Percentiles rank a stretch among this genome's conserved stretches.
These are phyloP conservation scores for Canna indica DNA, from an alignment of 176 grass and related monocot genomes.

Conservation along the genomic window DNA sequence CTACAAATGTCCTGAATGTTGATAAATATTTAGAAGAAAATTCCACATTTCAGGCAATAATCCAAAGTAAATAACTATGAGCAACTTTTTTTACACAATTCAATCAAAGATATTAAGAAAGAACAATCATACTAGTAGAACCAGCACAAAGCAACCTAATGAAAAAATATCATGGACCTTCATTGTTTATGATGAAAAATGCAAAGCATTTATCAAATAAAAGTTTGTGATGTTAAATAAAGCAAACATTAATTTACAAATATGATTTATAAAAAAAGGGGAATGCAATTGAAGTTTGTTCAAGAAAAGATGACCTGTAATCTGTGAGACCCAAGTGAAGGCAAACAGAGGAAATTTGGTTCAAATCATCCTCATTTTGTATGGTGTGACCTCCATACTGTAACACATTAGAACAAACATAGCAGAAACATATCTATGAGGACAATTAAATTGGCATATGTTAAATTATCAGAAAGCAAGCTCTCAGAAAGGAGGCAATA, in stretches of 20 bases:
- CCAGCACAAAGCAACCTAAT: background rate
- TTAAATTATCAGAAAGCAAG: background rate
- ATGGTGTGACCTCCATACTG: constrained; percentile 60
- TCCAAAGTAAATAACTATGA: background rate
- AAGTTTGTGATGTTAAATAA: background rate
- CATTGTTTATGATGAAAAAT: background rate
- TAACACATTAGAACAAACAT: constrained; percentile 17
- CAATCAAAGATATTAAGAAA: background rate
- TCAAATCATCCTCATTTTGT: constrained; percentile 33
- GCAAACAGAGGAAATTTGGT: constrained; percentile 31
- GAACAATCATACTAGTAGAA: background rate
- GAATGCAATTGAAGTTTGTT: background rate
- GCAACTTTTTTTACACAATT: background rate
- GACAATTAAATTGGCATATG: background rate
- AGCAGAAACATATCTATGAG: background rate
- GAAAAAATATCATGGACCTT: background rate
- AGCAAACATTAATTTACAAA: background rate
- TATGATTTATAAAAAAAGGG: background rate
- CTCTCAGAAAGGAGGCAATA: background rate
- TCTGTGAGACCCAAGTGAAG: constrained; percentile 89
- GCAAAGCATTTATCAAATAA: background rate
- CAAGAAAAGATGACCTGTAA: constrained; percentile 53
- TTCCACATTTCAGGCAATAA: background rate
- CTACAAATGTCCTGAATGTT: constrained; percentile 75
- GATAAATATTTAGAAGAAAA: constrained; percentile 8